phyloP scores from a whole-genome alignment of 164 flowering plant genomes.

The Magnolia sinica region DNA sequence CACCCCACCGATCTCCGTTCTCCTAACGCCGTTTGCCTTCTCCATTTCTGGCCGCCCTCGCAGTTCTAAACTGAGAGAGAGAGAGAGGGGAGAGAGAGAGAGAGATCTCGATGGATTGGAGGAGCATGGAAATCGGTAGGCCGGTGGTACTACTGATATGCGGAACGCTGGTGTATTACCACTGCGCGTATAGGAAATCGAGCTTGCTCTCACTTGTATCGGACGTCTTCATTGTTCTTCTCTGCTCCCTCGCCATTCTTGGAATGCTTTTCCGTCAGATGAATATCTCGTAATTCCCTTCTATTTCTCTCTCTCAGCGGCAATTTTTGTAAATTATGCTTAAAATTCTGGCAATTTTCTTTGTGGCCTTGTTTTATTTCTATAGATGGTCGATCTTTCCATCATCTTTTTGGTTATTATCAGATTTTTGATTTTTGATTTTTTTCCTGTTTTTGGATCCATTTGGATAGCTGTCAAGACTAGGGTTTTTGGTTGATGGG shows the following conservation, averaged over 20 bases:
- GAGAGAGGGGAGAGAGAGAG: not conserved
- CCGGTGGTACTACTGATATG: constrained; percentile 60
- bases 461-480: too few species aligned
- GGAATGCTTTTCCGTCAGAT: constrained; percentile 96
- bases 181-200: constrained; percentile 81
- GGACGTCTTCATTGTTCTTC: constrained; percentile 93
- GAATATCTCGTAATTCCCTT: constrained; percentile 55
- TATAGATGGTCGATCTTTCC: not conserved
- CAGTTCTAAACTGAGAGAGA: not conserved
- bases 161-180: constrained; percentile 80
- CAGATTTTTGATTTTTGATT: too few species aligned
- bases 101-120: constrained; percentile 17
- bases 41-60: not conserved
- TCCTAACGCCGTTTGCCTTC: too few species aligned
- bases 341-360: not conserved
- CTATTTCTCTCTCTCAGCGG: not conserved
- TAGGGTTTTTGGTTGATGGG: too few species aligned
- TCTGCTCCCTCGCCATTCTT: constrained; percentile 96
- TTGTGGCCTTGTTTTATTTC: not conserved
- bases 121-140: constrained; percentile 47
- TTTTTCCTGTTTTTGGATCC: too few species aligned
- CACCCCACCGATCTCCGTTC: too few species aligned
- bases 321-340: not conserved
- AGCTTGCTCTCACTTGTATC: constrained; percentile 67
- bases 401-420: too few species aligned